Percentiles rank a stretch among this genome's conserved stretches.
Conservation (phyloP, 148 eudicot species). For the Chenopodium suecicum region DNA sequence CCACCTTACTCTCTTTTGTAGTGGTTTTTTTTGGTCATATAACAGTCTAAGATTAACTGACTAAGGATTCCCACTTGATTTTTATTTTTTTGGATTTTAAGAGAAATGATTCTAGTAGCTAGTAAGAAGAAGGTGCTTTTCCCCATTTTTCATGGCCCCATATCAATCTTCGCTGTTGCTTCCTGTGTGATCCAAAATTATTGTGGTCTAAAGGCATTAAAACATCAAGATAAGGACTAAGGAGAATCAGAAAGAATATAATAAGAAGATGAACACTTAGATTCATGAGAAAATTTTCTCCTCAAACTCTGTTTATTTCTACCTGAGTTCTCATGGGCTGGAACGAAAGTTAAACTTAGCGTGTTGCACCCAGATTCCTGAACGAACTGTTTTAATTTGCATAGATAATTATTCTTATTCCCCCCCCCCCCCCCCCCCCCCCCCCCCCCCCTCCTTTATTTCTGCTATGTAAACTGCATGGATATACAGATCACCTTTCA, state of each 20-base stretch:
- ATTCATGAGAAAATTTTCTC: neutral
- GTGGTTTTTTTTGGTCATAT: neutral
- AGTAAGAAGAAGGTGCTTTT: neutral
- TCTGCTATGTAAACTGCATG: neutral
- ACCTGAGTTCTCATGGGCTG: neutral
- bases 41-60: neutral
- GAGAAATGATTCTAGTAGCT: neutral
- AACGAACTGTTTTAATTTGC: neutral
- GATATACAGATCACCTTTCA: neutral
- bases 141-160: neutral
- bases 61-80: neutral
- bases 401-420: neutral
- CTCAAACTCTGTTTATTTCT: neutral
- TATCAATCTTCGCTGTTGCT: neutral
- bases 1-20: neutral
- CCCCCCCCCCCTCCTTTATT: neutral
- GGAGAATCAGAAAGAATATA: neutral
- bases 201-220: neutral
- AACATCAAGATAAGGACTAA: neutral
- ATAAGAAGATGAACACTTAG: neutral
- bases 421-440: no score
- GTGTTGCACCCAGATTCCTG: neutral
- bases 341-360: neutral
- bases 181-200: neutral
- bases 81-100: neutral